Conservation (phyloP, 2,329 filamentous ascomycete species). For the Alternaria sp. region DNA sequence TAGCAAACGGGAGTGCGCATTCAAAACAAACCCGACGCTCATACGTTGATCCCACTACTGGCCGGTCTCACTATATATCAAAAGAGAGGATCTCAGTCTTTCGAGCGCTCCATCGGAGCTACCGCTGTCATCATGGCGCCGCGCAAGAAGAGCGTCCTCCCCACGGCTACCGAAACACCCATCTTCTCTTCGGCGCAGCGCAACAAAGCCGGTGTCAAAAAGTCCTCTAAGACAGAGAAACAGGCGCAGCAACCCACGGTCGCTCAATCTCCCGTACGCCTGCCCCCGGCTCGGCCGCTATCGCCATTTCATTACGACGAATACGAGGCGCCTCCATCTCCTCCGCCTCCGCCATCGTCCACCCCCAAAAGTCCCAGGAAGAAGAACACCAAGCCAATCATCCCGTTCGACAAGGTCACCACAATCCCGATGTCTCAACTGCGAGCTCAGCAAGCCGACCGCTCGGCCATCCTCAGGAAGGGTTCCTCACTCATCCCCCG, state of each 20-base stretch:
- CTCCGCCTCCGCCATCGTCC: background rate
- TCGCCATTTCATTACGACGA: background rate
- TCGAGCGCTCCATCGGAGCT: background rate
- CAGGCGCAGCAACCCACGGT: background rate
- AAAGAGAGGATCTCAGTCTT: background rate
- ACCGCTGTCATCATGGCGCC: background rate
- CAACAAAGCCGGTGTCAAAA: background rate
- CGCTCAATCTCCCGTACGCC: background rate
- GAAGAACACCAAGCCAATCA: background rate
- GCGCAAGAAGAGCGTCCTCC: background rate
- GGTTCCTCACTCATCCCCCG: background rate
- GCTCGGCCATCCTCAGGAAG: background rate
- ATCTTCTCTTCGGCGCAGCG: background rate
- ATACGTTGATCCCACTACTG: background rate
- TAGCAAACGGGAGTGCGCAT: background rate
- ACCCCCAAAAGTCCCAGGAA: background rate
- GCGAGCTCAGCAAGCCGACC: background rate
- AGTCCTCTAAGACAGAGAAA: background rate
- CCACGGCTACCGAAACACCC: background rate
- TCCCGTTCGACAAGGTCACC: background rate
- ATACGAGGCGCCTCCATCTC: background rate
- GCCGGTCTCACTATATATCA: background rate
- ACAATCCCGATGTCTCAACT: background rate
- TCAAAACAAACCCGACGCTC: background rate
- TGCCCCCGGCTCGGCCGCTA: background rate